Evolutionary conservation across 441 rosid species (phyloP).

Genomic region (Populus trichocarpa): DNA sequence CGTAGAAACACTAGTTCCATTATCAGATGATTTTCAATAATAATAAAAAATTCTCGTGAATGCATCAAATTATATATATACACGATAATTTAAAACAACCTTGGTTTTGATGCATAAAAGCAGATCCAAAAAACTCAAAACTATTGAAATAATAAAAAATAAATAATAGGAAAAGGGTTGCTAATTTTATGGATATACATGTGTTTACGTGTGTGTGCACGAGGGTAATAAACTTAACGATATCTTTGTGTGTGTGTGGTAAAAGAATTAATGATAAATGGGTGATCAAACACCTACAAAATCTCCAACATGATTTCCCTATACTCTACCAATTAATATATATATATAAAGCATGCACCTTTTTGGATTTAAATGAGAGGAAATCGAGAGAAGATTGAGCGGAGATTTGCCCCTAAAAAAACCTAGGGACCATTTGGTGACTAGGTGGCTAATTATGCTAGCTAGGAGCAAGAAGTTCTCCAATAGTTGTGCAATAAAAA

Average conservation of each 20-base stretch:
- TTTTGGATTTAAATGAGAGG: constrained; percentile 34
- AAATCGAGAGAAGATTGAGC: constrained; percentile 41
- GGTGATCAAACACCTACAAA: too few species aligned
- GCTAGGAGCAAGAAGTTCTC: background rate
- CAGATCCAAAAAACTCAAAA: background rate
- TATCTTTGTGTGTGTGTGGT: too few species aligned
- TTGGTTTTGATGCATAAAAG: background rate
- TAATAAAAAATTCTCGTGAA: too few species aligned
- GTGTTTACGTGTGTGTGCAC: background rate
- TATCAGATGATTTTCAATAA: too few species aligned
- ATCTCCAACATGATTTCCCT: background rate
- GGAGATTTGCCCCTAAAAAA: constrained; percentile 31
- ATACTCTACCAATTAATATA: background rate
- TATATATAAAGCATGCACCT: constrained; percentile 11
- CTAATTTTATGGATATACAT: background rate
- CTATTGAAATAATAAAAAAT: background rate
- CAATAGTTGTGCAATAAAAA: background rate
- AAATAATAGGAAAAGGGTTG: background rate
- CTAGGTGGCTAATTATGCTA: constrained; percentile 26
- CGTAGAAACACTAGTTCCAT: too few species aligned
- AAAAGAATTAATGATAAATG: too few species aligned
- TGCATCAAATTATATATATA: too few species aligned
- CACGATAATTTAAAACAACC: too few species aligned
- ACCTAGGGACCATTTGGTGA: constrained; percentile 25
- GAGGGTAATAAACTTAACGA: background rate